phyloP scores from a whole-genome alignment of 169 alveolate species.

The Cryptosporidium canis region DNA sequence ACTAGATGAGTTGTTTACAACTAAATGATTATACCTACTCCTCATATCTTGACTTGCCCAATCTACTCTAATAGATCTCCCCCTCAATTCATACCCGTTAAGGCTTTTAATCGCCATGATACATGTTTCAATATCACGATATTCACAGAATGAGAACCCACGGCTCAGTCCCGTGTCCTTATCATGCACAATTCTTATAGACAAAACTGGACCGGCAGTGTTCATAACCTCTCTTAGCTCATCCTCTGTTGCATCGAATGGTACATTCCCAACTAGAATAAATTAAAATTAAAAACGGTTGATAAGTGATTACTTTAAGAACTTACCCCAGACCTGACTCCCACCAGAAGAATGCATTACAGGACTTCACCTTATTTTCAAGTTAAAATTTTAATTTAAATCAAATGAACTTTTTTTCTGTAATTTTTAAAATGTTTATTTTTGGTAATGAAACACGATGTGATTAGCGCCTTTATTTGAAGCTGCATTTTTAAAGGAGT shows the following conservation, averaged over 20 bases:
- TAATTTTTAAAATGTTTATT: too few relatives aligned
- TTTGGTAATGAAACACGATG: too few relatives aligned
- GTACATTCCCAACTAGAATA: constrained; percentile 75
- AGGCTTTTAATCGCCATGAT: constrained; percentile 75
- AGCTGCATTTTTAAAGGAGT: too few relatives aligned
- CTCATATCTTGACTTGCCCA: constrained; percentile 79
- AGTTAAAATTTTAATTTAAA: not conserved
- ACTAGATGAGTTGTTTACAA: constrained; percentile 10
- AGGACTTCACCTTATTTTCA: not conserved
- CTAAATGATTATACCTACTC: constrained; percentile 70
- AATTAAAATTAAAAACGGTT: not conserved
- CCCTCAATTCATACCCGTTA: constrained; percentile 78
- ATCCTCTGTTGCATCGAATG: constrained; percentile 78
- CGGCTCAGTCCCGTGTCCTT: constrained; percentile 77
- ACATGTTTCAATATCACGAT: constrained; percentile 78
- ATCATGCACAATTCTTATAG: constrained; percentile 77
- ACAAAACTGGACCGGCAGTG: constrained; percentile 75
- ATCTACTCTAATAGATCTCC: constrained; percentile 75
- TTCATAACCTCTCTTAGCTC: constrained; percentile 77
- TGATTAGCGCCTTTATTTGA: too few relatives aligned
- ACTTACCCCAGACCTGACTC: constrained; percentile 73
- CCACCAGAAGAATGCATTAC: constrained; percentile 68
- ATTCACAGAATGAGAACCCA: constrained; percentile 80
- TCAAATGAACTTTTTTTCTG: too few relatives aligned
- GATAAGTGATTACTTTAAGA: not conserved